Conservation (phyloP, 345 rosid genomes). For the Odontarrhena argentea region DNA sequence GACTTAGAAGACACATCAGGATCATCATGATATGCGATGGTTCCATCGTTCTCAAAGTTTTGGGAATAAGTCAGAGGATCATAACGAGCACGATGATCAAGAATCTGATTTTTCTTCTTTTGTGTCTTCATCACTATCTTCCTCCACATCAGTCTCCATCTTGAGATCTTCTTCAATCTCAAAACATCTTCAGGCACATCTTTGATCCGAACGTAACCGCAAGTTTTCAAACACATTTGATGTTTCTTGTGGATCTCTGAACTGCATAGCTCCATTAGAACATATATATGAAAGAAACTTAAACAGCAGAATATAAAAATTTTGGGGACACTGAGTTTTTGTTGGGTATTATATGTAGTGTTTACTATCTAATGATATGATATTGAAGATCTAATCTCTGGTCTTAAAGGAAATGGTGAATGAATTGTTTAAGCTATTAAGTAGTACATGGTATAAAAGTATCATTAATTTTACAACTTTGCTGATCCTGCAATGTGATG, state of each 20-base stretch:
- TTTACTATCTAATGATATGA: constrained; percentile 1
- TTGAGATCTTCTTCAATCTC: constrained; percentile 25
- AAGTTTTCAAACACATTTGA: constrained; percentile 1
- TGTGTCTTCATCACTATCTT: constrained; percentile 28
- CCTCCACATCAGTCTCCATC: constrained; percentile 38
- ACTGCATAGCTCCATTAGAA: constrained; percentile 23
- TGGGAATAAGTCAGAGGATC: constrained; percentile 35
- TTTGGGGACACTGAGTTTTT: constrained; percentile 2
- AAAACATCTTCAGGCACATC: constrained; percentile 22
- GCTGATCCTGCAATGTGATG: constrained; percentile 9
- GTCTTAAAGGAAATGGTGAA: background rate
- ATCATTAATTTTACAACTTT: constrained; percentile 5
- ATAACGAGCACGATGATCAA: constrained; percentile 30
- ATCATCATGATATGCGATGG: constrained; percentile 39
- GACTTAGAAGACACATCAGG: constrained; percentile 37
- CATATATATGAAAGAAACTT: background rate
- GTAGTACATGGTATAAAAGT: background rate
- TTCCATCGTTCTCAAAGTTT: constrained; percentile 38
- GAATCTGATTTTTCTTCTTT: constrained; percentile 18
- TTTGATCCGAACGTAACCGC: constrained; percentile 28
- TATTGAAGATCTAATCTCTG: constrained; percentile 26
- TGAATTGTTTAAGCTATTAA: constrained; percentile 9
- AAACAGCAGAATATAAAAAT: background rate
- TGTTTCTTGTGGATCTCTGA: constrained; percentile 25
- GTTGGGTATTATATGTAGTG: background rate